A percentile compares a stretch with the other conserved stretches of the same genome.
Evolutionary conservation across 306 rosid genomes (phyloP).

Genomic region (Rubus parviflorus): DNA sequence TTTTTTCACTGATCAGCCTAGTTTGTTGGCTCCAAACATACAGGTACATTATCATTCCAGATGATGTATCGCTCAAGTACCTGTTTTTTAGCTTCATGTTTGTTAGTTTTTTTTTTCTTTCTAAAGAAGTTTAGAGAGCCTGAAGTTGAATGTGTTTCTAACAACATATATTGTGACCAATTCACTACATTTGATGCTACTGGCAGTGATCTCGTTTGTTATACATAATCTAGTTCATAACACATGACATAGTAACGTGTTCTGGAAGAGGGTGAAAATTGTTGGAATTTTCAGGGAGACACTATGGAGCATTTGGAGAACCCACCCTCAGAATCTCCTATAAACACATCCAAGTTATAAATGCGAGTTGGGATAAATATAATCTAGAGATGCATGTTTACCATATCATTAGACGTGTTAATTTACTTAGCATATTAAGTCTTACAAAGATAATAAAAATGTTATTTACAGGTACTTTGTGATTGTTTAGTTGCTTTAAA

Average conservation of each 20-base stretch:
- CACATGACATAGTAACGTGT: background rate
- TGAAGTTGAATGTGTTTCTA: background rate
- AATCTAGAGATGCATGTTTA: background rate
- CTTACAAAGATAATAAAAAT: background rate
- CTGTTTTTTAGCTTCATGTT: background rate
- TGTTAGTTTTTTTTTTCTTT: background rate
- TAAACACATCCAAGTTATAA: background rate
- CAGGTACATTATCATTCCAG: slow-evolving; percentile 49
- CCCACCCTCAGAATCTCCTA: background rate
- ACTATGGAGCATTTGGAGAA: background rate
- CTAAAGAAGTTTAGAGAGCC: background rate
- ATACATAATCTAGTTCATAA: background rate
- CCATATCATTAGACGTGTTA: background rate
- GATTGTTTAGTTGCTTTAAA: background rate
- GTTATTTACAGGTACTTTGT: background rate
- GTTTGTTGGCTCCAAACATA: slow-evolving; percentile 93
- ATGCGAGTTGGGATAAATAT: background rate
- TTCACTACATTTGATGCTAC: background rate
- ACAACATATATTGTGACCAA: background rate
- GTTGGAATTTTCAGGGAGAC: background rate
- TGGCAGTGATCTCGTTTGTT: background rate
- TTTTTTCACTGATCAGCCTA: slow-evolving; percentile 93
- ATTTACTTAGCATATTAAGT: background rate
- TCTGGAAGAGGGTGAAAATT: background rate
- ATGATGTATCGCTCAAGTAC: background rate